Evolutionary conservation across 306 rosid species (phyloP), one percentile per base, ranked within the genome.

Genomic region (Dryas octopetala): DNA sequence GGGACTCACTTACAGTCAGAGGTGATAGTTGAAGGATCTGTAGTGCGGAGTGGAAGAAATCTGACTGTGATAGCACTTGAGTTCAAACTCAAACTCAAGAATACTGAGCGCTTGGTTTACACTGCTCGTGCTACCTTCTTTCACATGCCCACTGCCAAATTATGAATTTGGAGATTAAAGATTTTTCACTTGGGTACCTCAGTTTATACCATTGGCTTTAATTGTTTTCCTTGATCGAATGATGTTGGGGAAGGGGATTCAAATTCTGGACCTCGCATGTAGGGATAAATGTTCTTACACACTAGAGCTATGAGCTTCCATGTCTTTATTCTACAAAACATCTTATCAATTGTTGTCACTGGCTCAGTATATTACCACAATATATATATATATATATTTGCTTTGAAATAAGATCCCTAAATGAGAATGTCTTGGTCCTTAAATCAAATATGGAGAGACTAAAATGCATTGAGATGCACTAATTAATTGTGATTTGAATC

Each of bases 21-120:
- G 79, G 88, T 91, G 78, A 50, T 74, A n/a, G 86, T 85, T 68
- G 83, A 87, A 53, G 90, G 86, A 66, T 77, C 84, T 15, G 83
- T 94, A 59, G 88, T 91, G 71, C 90, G 86, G 82, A 75, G 87
- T 47, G 97, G 98, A 85, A 86, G 90, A 88, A 91, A 85, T 68
- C 77, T 94, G 82, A 86, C 90, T 2, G 88, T 87, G 17, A 83
- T 94, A 32, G 77, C 81, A 12, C 60, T 81, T 71, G 95, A 90
- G 71, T 90, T 90, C 51, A 91, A 83, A 73, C 74, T 90, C 48
- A 91, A 83, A 73, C 74, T 80, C 74, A 84, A 86, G 85, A 71
- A 86, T 71, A 81, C 88, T 51, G 87, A 85, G 48, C 74, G 74
- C 53, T 75, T 89, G 88, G 15, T 82, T 48, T 94, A 87, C 72